A percentile compares a stretch with the other conserved stretches of the same genome.
phyloP scores from a whole-genome alignment of 106 monocot genomes.

The Gastrodia elata region DNA sequence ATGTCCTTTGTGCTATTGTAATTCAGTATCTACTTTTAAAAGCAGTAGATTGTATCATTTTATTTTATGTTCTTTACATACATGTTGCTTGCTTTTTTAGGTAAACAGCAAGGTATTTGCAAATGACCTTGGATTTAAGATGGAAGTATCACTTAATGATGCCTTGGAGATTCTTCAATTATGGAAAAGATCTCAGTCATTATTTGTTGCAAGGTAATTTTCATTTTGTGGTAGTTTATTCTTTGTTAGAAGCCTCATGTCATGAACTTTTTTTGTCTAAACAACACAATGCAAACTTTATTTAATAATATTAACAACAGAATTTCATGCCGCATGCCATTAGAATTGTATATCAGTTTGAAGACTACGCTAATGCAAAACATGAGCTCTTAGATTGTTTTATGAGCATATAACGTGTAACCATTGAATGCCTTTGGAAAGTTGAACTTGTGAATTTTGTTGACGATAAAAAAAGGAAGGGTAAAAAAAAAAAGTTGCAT shows the following conservation, averaged over 20 bases:
- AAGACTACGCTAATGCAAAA: neutral
- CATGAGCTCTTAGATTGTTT: too few relatives aligned
- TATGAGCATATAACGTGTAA: too few relatives aligned
- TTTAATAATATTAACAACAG: neutral
- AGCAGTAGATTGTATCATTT: neutral
- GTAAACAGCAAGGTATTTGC: constrained; percentile 68
- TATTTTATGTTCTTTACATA: neutral
- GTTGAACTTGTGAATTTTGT: too few relatives aligned
- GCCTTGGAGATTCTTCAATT: constrained; percentile 43
- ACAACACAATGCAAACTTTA: neutral
- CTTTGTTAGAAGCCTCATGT: neutral
- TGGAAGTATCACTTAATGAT: constrained; percentile 62
- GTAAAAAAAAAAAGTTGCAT: too few relatives aligned
- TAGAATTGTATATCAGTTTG: too few relatives aligned
- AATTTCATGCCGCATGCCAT: neutral
- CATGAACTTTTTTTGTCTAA: neutral
- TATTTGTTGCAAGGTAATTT: constrained; percentile 49
- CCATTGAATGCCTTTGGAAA: too few relatives aligned
- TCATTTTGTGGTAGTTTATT: constrained; percentile 1
- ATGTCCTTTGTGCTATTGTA: neutral
- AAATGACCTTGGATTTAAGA: constrained; percentile 76
- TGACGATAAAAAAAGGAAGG: too few relatives aligned
- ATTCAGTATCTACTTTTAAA: neutral
- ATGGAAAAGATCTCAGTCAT: constrained; percentile 29
- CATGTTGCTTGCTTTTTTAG: constrained; percentile 16